Base-by-base conservation (phyloP, 1,284 basidiomycete genomes). In the Vanrija pseudolonga region DNA sequence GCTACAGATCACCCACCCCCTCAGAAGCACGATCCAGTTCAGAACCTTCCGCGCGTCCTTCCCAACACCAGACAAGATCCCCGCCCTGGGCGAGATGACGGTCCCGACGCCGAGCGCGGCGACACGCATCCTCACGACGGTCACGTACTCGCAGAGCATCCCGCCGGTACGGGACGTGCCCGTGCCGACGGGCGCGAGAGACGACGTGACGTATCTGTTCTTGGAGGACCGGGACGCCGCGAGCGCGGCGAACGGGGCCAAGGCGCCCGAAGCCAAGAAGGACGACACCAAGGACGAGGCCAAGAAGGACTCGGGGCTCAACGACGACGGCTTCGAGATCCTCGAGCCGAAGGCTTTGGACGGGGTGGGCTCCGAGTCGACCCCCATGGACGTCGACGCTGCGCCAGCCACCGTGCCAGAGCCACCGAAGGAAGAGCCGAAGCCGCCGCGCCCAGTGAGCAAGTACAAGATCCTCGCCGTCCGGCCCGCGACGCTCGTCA, bases 121-220 rank as follows among this genome's bases (percentile, higher is more conserved):
- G 6, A 59, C 59, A 1, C 60, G 67, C 8, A 43, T 64, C n/a
- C 59, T 73, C 36, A 69, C 68, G 14, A 68, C 66, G 0, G 55
- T 71, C 4, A 56, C 57, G 14, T 67, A 69, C 48, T 60, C 59
- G 8, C 60, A 57, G 20, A 60, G 60, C 4, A 50, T 60, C 22
- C 53, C 54, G 26, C 49, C 56, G 1, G 45, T 59, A 38, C 51
- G 56, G 20, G 58, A 64, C 14, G 54, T 56, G 18, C 45, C 56
- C 14, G 40, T 60, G 44, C 57, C 59, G 6, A 36, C 41, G 19
- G 59, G 49, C 2, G 59, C 56, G 23, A 41, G 59, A 14, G 69
- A 70, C 42, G 68, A 73, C 49, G 57, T 57, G 26, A 61, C 68
- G 4, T 71, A 70, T 50, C 54, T 73, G 12, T 67, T 73, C 36